Evolutionary conservation across 2,329 filamentous ascomycete species (phyloP).

Genomic region (Thyridium curvatum): DNA sequence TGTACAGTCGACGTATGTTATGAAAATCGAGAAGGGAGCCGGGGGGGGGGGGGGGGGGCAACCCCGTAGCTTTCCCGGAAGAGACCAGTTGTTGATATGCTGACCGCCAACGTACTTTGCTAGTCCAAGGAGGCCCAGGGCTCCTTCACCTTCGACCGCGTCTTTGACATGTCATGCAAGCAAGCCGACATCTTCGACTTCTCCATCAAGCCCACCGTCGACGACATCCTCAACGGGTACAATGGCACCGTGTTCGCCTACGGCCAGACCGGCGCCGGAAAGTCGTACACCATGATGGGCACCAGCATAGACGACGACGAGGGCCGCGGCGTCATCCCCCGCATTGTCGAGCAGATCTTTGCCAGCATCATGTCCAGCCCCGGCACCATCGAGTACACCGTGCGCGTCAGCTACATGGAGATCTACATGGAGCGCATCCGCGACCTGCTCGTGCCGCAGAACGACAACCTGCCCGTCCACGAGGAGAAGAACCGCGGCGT

Average conservation of each 20-base stretch:
- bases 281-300: slow-evolving; percentile 99
- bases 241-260: slow-evolving; percentile 99
- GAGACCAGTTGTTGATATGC: too few relatives aligned
- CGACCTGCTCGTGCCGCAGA: slow-evolving; percentile 84
- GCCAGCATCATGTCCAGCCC: slow-evolving; percentile 88
- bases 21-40: too few relatives aligned
- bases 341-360: slow-evolving; percentile 97
- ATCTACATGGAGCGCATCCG: slow-evolving; percentile 99
- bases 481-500: slow-evolving; percentile 95
- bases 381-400: slow-evolving; percentile 95
- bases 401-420: slow-evolving; percentile 98
- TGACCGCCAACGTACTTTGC: slow-evolving; percentile 68
- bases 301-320: slow-evolving; percentile 87
- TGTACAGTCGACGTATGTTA: slow-evolving; percentile 72
- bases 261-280: slow-evolving; percentile 95
- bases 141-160: slow-evolving; percentile 92
- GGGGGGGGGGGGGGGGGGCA: too few relatives aligned
- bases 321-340: slow-evolving; percentile 88
- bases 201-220: slow-evolving; percentile 91
- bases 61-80: too few relatives aligned
- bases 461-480: slow-evolving; percentile 96
- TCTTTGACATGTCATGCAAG: slow-evolving; percentile 89
- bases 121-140: slow-evolving; percentile 79
- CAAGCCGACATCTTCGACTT: slow-evolving; percentile 97
- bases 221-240: slow-evolving; percentile 98